These are phyloP conservation scores for Hemileia vastatrix DNA, from an alignment of 1,284 basidiomycete species.

Conservation along the genomic window DNA sequence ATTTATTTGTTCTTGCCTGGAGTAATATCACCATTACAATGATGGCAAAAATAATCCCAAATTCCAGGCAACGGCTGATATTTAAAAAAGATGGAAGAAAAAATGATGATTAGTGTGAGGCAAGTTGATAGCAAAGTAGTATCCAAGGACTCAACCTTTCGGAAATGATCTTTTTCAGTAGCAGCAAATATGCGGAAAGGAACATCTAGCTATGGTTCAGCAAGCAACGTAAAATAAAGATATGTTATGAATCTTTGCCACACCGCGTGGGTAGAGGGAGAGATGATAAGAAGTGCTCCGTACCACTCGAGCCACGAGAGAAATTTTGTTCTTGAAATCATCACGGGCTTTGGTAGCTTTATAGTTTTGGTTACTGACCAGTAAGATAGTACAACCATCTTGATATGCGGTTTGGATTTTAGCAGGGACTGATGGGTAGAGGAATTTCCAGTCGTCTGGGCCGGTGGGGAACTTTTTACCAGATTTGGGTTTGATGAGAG, in stretches of 20 bases:
- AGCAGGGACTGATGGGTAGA: constrained; percentile 57
- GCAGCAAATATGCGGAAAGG: constrained; percentile 76
- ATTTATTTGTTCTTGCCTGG: constrained; percentile 1
- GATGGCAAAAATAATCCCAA: constrained; percentile 51
- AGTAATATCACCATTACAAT: constrained; percentile 15
- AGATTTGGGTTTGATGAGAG: constrained; percentile 59
- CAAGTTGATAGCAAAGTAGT: background rate
- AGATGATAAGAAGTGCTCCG: constrained; percentile 33
- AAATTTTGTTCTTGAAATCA: constrained; percentile 67
- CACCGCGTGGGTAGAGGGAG: background rate
- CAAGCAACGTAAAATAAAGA: constrained; percentile 6
- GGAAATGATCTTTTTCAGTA: constrained; percentile 59
- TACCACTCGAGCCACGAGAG: constrained; percentile 59
- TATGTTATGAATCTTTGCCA: background rate
- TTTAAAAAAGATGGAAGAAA: too few species aligned
- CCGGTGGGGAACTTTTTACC: constrained; percentile 49
- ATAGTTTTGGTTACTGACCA: constrained; percentile 10
- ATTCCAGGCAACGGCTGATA: constrained; percentile 65
- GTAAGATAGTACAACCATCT: constrained; percentile 52
- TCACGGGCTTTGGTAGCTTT: constrained; percentile 52
- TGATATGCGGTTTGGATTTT: constrained; percentile 56
- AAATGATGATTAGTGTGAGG: background rate
- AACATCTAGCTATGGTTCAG: constrained; percentile 54
- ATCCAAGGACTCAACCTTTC: constrained; percentile 52
- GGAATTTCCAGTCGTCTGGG: constrained; percentile 63